Evolutionary conservation across 2,329 filamentous ascomycete genomes (phyloP).

Genomic region (Phaeosphaeria sp.): DNA sequence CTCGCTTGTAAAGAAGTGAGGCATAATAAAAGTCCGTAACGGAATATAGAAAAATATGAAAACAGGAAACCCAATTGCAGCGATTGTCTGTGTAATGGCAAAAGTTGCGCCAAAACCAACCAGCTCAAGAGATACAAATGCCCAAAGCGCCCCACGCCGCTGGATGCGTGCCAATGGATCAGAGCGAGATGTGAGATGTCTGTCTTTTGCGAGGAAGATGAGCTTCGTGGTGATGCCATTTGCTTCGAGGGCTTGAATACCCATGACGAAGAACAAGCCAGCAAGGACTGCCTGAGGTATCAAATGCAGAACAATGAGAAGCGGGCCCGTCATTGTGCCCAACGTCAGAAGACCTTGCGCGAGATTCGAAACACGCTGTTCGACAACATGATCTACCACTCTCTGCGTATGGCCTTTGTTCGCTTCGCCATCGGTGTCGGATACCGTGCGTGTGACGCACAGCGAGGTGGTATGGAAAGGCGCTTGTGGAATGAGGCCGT

Average conservation of each 20-base stretch:
- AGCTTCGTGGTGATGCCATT: conserved; percentile 62
- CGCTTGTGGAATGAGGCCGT: conserved; percentile 66
- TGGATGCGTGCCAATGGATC: conserved; percentile 56
- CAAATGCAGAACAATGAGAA: conserved; percentile 60
- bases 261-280: conserved; percentile 66
- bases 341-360: conserved; percentile 61
- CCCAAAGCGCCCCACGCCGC: conserved; percentile 53
- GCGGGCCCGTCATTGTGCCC: conserved; percentile 63
- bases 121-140: conserved; percentile 60
- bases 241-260: conserved; percentile 58
- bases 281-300: conserved; percentile 63
- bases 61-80: conserved; percentile 65
- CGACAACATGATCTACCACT: conserved; percentile 57
- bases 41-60: conserved; percentile 65
- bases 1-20: conserved; percentile 56
- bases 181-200: conserved; percentile 54
- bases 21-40: conserved; percentile 58
- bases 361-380: conserved; percentile 64
- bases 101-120: conserved; percentile 61
- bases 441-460: conserved; percentile 49
- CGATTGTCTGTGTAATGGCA: conserved; percentile 66
- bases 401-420: conserved; percentile 53
- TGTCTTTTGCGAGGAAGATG: conserved; percentile 56
- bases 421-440: conserved; percentile 49
- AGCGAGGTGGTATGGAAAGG: conserved; percentile 65